Percentiles rank a stretch among this genome's conserved stretches.
Evolutionary conservation across 331 rosid genomes (phyloP).

Genomic region (Malus hybrid): DNA sequence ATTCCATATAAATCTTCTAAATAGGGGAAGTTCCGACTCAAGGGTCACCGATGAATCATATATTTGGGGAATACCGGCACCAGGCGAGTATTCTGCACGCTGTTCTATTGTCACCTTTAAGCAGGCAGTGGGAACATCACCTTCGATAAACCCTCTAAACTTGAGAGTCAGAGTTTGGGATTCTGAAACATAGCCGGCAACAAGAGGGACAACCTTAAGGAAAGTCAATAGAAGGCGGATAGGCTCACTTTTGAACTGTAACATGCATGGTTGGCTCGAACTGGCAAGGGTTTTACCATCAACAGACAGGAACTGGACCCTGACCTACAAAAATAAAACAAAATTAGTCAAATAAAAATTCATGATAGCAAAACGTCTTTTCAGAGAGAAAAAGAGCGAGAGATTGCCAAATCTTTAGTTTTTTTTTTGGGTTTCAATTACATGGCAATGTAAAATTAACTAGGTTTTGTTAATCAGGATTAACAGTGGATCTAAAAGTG

Average conservation of each 20-base stretch:
- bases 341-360: background rate
- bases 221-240: constrained; percentile 52
- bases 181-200: constrained; percentile 62
- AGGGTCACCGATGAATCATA: constrained; percentile 54
- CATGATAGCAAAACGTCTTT: background rate
- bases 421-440: background rate
- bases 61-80: constrained; percentile 87
- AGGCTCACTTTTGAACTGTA: constrained; percentile 71
- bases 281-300: constrained; percentile 62
- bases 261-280: constrained; percentile 69
- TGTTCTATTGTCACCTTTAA: constrained; percentile 63
- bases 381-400: no score
- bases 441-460: background rate
- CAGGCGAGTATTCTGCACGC: constrained; percentile 57
- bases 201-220: constrained; percentile 64
- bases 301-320: constrained; percentile 47
- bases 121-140: constrained; percentile 59
- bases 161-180: constrained; percentile 57
- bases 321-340: constrained; percentile 36
- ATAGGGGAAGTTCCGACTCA: constrained; percentile 55
- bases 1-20: constrained; percentile 54
- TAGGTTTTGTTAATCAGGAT: background rate
- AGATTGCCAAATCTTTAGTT: background rate
- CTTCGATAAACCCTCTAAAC: constrained; percentile 57
- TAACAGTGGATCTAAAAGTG: background rate